A percentile compares a stretch with the other conserved stretches of the same genome.
These are phyloP conservation scores for Ogataea nakhonphanomensis DNA, from an alignment of 805 yeast species.

Conservation along the genomic window DNA sequence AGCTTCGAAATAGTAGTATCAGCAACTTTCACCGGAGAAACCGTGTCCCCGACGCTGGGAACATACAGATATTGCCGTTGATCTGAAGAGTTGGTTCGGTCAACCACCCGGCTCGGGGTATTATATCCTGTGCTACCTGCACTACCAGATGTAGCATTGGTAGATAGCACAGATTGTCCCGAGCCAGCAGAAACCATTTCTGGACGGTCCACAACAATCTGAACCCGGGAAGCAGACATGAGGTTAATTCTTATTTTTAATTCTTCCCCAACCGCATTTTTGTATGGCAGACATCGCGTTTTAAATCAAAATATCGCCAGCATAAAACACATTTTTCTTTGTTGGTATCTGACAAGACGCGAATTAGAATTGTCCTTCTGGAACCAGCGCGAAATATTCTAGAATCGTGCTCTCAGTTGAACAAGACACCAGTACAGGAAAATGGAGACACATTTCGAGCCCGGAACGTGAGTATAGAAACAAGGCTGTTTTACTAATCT, in stretches of 20 bases:
- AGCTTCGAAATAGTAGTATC: conserved; percentile 10
- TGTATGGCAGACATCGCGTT: conserved; percentile 11
- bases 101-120: background rate
- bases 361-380: background rate
- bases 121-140: background rate
- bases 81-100: conserved; percentile 11
- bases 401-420: background rate
- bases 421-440: conserved; percentile 1
- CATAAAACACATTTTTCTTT: conserved; percentile 7
- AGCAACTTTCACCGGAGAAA: conserved; percentile 7
- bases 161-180: conserved; percentile 12
- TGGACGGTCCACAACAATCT: conserved; percentile 8
- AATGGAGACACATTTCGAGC: conserved; percentile 36
- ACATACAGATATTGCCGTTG: conserved; percentile 13
- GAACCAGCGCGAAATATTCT: background rate
- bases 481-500: conserved; percentile 1
- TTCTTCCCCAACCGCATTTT: background rate
- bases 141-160: conserved; percentile 5
- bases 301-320: conserved; percentile 11
- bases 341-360: conserved; percentile 4
- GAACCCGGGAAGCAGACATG: conserved; percentile 1
- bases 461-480: conserved; percentile 47
- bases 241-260: background rate
- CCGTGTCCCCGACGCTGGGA: conserved; percentile 8
- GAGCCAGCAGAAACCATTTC: conserved; percentile 8